Percentiles rank a stretch among this genome's conserved stretches.
phyloP scores from a whole-genome alignment of 1,284 basidiomycete species.

The Takashimella tepidaria region DNA sequence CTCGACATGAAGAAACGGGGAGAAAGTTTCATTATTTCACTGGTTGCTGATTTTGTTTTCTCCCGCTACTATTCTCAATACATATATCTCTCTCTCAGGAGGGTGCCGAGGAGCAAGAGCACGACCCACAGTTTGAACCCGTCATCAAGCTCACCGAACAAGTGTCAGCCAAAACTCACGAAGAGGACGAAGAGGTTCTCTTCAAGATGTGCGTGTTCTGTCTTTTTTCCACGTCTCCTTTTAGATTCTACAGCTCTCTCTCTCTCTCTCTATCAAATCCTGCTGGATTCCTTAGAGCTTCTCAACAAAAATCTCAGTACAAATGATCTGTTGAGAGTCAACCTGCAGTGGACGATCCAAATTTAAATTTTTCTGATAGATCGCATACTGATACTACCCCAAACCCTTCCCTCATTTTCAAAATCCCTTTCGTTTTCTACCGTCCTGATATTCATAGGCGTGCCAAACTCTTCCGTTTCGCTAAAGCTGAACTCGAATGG shows the following conservation, averaged over 20 bases:
- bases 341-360: not conserved
- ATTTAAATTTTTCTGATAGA: not conserved
- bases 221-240: no score
- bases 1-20: no score
- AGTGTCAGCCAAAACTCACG: slow-evolving; percentile 89
- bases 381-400: slow-evolving; percentile 7
- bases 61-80: no score
- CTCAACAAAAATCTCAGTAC: no score
- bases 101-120: slow-evolving; percentile 54
- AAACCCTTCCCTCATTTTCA: slow-evolving; percentile 7
- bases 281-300: no score
- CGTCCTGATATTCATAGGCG: no score
- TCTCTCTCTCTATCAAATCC: no score
- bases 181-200: slow-evolving; percentile 87
- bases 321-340: not conserved
- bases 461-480: slow-evolving; percentile 97
- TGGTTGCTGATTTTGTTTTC: no score
- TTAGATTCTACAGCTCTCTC: no score
- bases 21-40: no score
- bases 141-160: slow-evolving; percentile 90
- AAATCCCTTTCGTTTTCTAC: not conserved
- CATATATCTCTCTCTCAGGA: no score
- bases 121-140: slow-evolving; percentile 90
- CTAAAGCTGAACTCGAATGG: slow-evolving; percentile 77
- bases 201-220: slow-evolving; percentile 84